Base-by-base conservation (phyloP, 2,329 filamentous ascomycete species). In the Aspergillus eucalypticola region DNA sequence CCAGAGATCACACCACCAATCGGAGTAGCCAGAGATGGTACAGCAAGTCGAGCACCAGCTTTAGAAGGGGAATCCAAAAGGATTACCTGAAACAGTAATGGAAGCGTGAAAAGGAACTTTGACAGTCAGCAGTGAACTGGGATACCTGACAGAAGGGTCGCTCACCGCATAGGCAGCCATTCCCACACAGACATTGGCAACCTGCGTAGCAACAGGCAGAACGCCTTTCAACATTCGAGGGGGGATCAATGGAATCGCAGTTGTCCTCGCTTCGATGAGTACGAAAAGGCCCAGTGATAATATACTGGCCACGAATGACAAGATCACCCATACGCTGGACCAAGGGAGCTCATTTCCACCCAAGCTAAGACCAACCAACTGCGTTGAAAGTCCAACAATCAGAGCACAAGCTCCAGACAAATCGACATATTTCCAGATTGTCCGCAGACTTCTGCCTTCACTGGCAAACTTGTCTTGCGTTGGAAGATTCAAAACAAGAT, bases 121-220 rank as follows among this genome's bases (percentile, higher is more conserved):
- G n/a, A 2, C 41, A 2, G 29, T 62, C 42, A 56, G 60, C 29
- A 35, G 10, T 6, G 46, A 5, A 60, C 39, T 56, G 13, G 2
- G 4, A 5, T n/a, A 8, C 4, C 1, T 19, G 5, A 23, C 39
- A 53, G 1, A 39, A 27, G 5, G 32, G 53, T 3, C 17, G 78
- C 84, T 71, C 69, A 88, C 86, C 15, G 84, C 85, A 70, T 88
- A 89, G 1, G 84, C 84, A 8, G 85, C 81, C 71, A 87, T 81
- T 0, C 86, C 86, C 1, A 83, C 82, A 59, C 83, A 86, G 11
- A 88, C 75, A 62, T 88, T 89, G 51, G 84, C 79, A 21, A 84
- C 74, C 63, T 87, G 84, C 2, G 82, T 84, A 2, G 83, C 77
- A 1, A 86, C 73, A 0, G 84, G 83, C 29, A 85, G 75, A 10